These are phyloP conservation scores for Sutorius eximius DNA, from an alignment of 1,284 basidiomycete species.

Conservation along the genomic window DNA sequence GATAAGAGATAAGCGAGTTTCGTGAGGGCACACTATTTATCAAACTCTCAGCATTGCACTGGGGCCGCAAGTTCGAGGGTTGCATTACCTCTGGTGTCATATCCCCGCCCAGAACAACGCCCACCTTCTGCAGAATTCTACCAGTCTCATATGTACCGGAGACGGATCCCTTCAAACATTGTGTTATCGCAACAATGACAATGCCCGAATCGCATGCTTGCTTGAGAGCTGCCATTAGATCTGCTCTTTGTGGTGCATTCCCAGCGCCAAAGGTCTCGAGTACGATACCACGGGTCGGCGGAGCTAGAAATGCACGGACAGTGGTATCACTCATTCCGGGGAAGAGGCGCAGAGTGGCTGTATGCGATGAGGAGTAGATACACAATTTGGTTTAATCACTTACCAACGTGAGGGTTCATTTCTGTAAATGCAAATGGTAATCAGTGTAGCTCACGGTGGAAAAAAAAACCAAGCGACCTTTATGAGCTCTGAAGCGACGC, in stretches of 20 bases:
- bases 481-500: constrained; percentile 78
- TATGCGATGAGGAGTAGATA: constrained; percentile 1
- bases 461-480: constrained; percentile 44
- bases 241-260: constrained; percentile 74
- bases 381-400: constrained; percentile 20
- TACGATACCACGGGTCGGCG: constrained; percentile 76
- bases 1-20: constrained; percentile 89
- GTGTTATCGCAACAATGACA: constrained; percentile 88
- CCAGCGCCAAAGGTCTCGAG: constrained; percentile 91
- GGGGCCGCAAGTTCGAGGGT: neutral
- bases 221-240: constrained; percentile 68
- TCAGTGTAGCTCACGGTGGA: constrained; percentile 5
- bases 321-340: constrained; percentile 80
- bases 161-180: constrained; percentile 83
- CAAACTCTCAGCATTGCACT: constrained; percentile 6
- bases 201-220: constrained; percentile 82
- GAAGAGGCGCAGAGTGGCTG: constrained; percentile 80
- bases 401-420: constrained; percentile 78
- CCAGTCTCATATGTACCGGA: constrained; percentile 83
- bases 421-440: constrained; percentile 40
- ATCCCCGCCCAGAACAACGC: constrained; percentile 79
- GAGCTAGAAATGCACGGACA: constrained; percentile 69
- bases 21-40: constrained; percentile 73
- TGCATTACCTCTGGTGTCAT: constrained; percentile 87
- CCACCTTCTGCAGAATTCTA: constrained; percentile 66